Percentiles rank a stretch among this genome's conserved stretches.
Conservation (phyloP, 352 stramenopile species). For the Phytopythium vexans region DNA sequence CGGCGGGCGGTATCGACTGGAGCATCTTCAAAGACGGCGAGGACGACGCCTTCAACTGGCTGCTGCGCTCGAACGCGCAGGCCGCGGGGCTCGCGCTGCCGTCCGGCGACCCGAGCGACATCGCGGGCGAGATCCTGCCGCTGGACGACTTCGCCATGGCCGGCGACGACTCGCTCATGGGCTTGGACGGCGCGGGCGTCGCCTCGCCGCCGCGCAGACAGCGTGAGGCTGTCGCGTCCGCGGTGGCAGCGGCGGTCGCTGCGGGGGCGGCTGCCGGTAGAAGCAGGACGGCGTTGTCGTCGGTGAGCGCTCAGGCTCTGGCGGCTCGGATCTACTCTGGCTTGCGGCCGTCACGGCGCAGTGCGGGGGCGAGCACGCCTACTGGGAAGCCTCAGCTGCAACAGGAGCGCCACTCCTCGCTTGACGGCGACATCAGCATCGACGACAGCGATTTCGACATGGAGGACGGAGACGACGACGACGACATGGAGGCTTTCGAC, state of each 20-base stretch:
- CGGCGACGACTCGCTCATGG: constrained; percentile 5
- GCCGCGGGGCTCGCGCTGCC: not conserved
- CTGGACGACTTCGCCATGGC: constrained; percentile 41
- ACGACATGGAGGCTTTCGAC: constrained; percentile 2
- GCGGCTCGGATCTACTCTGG: constrained; percentile 21
- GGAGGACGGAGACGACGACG: constrained; percentile 12
- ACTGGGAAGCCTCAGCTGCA: constrained; percentile 11
- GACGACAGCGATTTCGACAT: constrained; percentile 22
- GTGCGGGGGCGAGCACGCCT: not conserved
- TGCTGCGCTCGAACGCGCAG: constrained; percentile 34
- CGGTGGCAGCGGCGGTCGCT: constrained; percentile 1
- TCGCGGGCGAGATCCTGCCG: constrained; percentile 23
- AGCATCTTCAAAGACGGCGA: constrained; percentile 67
- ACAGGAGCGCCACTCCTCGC: not conserved
- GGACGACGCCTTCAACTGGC: constrained; percentile 56
- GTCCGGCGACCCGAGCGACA: not conserved
- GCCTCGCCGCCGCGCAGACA: not conserved
- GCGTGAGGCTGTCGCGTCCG: constrained; percentile 10
- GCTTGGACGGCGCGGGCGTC: too few species aligned
- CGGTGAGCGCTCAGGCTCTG: constrained; percentile 10
- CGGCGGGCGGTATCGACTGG: constrained; percentile 49
- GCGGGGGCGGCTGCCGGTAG: not conserved
- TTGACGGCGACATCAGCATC: constrained; percentile 11
- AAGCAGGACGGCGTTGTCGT: not conserved
- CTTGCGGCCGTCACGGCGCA: constrained; percentile 7